These are phyloP conservation scores for Umbelopsis sp. DNA, from an alignment of 192 early-diverging fungal species.

Conservation along the genomic window DNA sequence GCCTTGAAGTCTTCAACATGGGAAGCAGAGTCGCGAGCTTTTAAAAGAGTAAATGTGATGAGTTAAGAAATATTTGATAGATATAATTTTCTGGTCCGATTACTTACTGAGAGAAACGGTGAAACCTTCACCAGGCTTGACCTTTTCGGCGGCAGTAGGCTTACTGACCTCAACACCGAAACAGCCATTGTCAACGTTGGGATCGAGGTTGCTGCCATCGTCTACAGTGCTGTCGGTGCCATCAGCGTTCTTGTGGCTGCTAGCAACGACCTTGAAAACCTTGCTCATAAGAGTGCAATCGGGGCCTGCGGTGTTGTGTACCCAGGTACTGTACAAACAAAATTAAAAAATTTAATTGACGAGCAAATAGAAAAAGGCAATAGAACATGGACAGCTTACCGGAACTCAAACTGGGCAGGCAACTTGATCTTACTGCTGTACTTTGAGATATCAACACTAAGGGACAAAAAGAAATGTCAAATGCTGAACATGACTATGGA, in stretches of 20 bases:
- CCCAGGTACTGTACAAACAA: conserved; percentile 9
- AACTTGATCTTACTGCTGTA: conserved; percentile 26
- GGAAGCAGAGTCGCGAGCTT: conserved; percentile 37
- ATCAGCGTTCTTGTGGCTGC: conserved; percentile 26
- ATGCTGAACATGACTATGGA: not conserved
- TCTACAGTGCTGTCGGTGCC: conserved; percentile 15
- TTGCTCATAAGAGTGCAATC: conserved; percentile 41
- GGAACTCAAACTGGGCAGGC: conserved; percentile 40
- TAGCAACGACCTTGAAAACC: conserved; percentile 31
- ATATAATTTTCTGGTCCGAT: not conserved
- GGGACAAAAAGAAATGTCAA: not conserved
- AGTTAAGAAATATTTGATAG: not conserved
- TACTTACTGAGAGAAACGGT: conserved; percentile 23
- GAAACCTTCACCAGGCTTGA: not conserved
- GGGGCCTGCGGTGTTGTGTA: conserved; percentile 22
- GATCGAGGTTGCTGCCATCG: conserved; percentile 12
- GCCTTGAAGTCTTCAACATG: conserved; percentile 25
- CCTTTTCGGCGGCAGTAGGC: conserved; percentile 20
- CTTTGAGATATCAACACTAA: conserved; percentile 36
- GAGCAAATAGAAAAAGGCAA: not conserved
- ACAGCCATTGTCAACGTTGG: conserved; percentile 35
- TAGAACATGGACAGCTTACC: conserved; percentile 1
- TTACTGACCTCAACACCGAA: conserved; percentile 29
- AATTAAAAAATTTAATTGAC: not conserved
- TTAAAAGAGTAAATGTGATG: not conserved